These are phyloP conservation scores for Pochonia chlamydosporia DNA, from an alignment of 2,329 filamentous ascomycete species.

Conservation along the genomic window DNA sequence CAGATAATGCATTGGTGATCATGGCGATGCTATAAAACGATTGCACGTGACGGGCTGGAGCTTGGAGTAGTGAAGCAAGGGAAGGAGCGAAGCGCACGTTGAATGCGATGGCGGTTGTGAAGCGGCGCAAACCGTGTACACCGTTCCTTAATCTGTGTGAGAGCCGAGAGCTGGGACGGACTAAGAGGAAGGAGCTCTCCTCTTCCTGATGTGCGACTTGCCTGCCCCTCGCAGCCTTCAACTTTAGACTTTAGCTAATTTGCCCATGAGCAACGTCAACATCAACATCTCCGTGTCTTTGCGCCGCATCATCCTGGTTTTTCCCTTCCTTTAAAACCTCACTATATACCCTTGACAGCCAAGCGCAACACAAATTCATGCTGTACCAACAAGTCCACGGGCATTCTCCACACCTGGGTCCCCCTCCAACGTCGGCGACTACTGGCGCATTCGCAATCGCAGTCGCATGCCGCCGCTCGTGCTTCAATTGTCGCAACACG, in stretches of 20 bases:
- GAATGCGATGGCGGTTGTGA: too few species aligned
- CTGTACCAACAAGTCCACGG: not conserved
- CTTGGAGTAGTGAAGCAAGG: too few species aligned
- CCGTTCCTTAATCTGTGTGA: too few species aligned
- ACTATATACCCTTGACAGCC: not conserved
- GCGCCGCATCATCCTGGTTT: not conserved
- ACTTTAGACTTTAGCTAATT: not conserved
- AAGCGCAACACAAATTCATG: not conserved
- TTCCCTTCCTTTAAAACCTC: not conserved
- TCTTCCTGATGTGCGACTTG: not conserved
- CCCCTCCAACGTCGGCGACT: not conserved
- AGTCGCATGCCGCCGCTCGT: not conserved
- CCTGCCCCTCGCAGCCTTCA: not conserved
- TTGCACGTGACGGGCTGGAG: too few species aligned
- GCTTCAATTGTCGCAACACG: not conserved
- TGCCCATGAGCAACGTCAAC: not conserved
- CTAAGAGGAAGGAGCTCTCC: not conserved
- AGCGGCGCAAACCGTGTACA: too few species aligned
- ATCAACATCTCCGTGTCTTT: not conserved
- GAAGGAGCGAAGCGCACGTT: too few species aligned
- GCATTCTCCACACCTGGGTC: not conserved
- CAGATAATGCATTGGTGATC: too few species aligned
- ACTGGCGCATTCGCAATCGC: too few species aligned
- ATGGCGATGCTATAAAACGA: too few species aligned
- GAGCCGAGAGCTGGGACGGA: too few species aligned